Evolutionary conservation across 2,329 filamentous ascomycete genomes (phyloP).

Genomic region (Ophiocordyceps camponoti-floridani): DNA sequence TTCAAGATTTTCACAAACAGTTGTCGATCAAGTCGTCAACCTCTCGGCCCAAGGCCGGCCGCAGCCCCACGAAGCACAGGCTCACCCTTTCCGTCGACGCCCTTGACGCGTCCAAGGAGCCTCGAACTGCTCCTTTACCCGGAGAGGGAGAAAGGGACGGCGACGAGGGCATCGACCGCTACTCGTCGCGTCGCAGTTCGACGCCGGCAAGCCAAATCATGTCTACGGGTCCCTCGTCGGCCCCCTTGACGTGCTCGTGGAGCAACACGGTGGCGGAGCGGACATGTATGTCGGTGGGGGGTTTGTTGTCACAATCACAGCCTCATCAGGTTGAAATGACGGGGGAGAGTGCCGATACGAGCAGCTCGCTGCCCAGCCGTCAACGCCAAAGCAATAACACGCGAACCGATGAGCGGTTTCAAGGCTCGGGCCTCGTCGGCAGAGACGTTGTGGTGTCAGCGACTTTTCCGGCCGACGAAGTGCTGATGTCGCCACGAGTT

Average conservation of each 20-base stretch:
- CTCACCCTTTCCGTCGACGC: conserved; percentile 41
- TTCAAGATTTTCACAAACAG: conserved; percentile 63
- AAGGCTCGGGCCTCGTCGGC: conserved; percentile 6
- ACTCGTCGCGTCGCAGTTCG: conserved; percentile 23
- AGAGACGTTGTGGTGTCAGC: conserved; percentile 16
- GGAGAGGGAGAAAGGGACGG: conserved; percentile 29
- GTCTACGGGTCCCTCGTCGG: conserved; percentile 47
- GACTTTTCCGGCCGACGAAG: conserved; percentile 25
- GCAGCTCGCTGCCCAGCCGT: not conserved
- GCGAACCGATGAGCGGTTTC: not conserved
- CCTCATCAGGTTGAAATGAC: too few relatives aligned
- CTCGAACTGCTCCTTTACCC: conserved; percentile 42
- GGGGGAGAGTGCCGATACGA: too few relatives aligned
- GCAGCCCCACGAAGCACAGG: conserved; percentile 42
- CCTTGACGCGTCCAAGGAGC: conserved; percentile 35
- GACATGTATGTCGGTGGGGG: not conserved
- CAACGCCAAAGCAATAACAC: too few relatives aligned
- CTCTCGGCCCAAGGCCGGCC: conserved; percentile 28
- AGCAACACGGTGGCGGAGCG: conserved; percentile 21
- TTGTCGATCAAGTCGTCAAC: conserved; percentile 34
- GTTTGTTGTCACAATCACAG: conserved; percentile 1
- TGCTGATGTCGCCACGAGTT: conserved; percentile 52
- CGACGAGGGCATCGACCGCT: conserved; percentile 15
- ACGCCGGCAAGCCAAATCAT: conserved; percentile 31
- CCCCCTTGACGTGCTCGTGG: conserved; percentile 46